Evolutionary conservation across 768 basidiomycete species (phyloP).

Genomic region (Cyathus striatus): DNA sequence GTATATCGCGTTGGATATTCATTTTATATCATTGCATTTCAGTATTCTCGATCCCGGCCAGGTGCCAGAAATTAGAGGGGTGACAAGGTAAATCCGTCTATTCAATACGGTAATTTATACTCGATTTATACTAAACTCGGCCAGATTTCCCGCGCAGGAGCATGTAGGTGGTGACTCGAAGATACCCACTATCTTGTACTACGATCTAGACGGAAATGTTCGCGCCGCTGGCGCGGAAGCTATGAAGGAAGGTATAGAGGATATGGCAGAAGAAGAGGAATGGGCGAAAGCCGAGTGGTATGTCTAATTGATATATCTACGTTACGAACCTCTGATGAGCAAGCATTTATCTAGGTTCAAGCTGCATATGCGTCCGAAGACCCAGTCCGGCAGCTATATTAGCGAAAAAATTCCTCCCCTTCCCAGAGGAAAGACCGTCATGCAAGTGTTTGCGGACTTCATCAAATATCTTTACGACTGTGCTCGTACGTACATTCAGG

Average conservation of each 20-base stretch:
- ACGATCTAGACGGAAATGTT: conserved; percentile 31
- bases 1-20: not conserved
- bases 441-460: conserved; percentile 46
- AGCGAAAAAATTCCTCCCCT: conserved; percentile 39
- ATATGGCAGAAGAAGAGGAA: conserved; percentile 34
- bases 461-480: conserved; percentile 42
- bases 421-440: conserved; percentile 33
- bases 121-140: conserved; percentile 2
- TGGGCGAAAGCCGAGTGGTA: conserved; percentile 45
- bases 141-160: conserved; percentile 43
- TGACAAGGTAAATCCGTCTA: conserved; percentile 23
- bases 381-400: too few species aligned
- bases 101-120: conserved; percentile 4
- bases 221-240: conserved; percentile 43
- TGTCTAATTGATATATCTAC: conserved; percentile 16
- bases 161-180: conserved; percentile 39
- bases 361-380: conserved; percentile 28
- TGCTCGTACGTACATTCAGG: conserved; percentile 39
- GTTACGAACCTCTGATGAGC: conserved; percentile 4
- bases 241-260: conserved; percentile 27
- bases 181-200: conserved; percentile 44
- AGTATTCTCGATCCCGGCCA: conserved; percentile 34
- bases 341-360: conserved; percentile 27
- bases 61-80: conserved; percentile 18
- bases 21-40: not conserved